These are phyloP conservation scores for Cercospora brassicicola DNA, from an alignment of 2,329 filamentous ascomycete genomes.

Conservation along the genomic window DNA sequence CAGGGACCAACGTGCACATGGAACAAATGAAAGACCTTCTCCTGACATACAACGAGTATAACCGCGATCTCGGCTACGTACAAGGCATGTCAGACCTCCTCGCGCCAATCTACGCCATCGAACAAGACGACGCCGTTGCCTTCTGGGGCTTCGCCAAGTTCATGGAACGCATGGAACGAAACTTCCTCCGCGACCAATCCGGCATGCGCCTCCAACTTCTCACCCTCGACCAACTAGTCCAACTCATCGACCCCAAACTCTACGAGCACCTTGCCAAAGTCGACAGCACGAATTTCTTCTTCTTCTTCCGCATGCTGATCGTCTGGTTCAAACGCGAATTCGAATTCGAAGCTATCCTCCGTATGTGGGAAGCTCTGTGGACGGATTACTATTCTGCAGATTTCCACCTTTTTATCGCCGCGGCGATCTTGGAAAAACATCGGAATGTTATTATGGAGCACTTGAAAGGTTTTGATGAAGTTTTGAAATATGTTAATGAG, in stretches of 20 bases:
- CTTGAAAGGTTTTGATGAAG: constrained; percentile 90
- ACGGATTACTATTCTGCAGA: constrained; percentile 85
- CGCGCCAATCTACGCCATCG: constrained; percentile 91
- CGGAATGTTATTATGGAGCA: constrained; percentile 95
- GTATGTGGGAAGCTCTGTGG: constrained; percentile 91
- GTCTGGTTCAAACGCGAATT: constrained; percentile 99
- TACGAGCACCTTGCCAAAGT: constrained; percentile 86
- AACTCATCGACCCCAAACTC: constrained; percentile 93
- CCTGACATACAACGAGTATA: constrained; percentile 97
- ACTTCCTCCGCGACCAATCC: constrained; percentile 91
- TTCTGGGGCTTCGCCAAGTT: constrained; percentile 97
- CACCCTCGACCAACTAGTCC: constrained; percentile 89
- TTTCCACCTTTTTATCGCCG: constrained; percentile 90
- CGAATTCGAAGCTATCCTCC: constrained; percentile 78
- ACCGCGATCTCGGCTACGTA: constrained; percentile 91
- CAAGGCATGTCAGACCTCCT: constrained; percentile 98
- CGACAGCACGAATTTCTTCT: constrained; percentile 98
- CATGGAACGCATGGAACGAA: constrained; percentile 97
- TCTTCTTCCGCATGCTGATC: constrained; percentile 98
- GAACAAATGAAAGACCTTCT: constrained; percentile 99
- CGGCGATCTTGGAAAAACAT: constrained; percentile 94
- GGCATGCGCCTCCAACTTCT: constrained; percentile 92
- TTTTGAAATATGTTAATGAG: constrained; percentile 97
- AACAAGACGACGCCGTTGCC: constrained; percentile 94
- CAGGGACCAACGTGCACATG: constrained; percentile 93